Conservation (phyloP, 768 basidiomycete species). For the Tephrocybe sp. region DNA sequence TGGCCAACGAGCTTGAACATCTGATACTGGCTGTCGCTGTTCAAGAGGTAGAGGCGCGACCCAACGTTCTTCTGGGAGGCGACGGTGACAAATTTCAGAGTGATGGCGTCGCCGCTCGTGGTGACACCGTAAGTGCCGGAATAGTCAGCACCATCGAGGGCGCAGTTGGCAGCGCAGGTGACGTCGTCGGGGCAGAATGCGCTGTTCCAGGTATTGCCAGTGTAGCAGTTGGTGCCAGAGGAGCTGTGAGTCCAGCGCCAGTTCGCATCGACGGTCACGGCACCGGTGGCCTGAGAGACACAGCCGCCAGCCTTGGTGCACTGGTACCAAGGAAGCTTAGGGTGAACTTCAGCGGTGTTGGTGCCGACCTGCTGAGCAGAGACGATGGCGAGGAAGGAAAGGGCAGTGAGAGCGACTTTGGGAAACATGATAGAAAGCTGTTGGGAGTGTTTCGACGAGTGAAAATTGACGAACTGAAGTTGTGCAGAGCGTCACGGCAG, state of each 20-base stretch:
- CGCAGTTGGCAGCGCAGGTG: too few relatives aligned
- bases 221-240: constrained; percentile 51
- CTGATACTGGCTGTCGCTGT: constrained; percentile 9
- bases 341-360: too few relatives aligned
- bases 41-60: constrained; percentile 19
- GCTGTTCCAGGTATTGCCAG: constrained; percentile 54
- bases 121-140: too few relatives aligned
- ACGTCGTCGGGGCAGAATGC: constrained; percentile 59
- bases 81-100: constrained; percentile 48
- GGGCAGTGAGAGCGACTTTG: too few relatives aligned
- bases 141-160: too few relatives aligned
- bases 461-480: not conserved
- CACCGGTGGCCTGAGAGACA: constrained; percentile 30
- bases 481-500: not conserved
- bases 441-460: not conserved
- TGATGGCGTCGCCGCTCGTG: too few relatives aligned
- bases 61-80: constrained; percentile 38
- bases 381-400: too few relatives aligned
- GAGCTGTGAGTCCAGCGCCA: too few relatives aligned
- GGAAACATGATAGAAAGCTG: constrained; percentile 40
- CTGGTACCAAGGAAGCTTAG: too few relatives aligned
- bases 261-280: constrained; percentile 54
- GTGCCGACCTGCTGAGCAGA: too few relatives aligned
- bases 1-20: constrained; percentile 9
- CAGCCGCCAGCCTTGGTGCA: too few relatives aligned